Evolutionary conservation across 805 yeast genomes (phyloP), one percentile per base, ranked within the genome.

Genomic region (Ascoidea asiatica): DNA sequence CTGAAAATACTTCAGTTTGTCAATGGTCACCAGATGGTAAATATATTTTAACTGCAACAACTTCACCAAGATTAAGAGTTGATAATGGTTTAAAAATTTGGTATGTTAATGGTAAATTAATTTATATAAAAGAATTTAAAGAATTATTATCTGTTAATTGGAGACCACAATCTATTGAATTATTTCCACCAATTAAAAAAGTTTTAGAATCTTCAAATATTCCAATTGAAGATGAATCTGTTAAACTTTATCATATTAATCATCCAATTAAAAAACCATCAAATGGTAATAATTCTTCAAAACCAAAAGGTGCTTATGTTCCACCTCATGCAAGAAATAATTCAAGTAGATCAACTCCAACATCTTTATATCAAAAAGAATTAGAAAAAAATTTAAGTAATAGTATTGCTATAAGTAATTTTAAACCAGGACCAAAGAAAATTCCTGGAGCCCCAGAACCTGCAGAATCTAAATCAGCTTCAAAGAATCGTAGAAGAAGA

Each of bases 21-120:
- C 86, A 85, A 61, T 92, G 98, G 98, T 80, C 94, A 2, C 99
- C 99, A 7, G 95, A 92, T 64, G 97, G 98, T 37, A 79, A 92
- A 56, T 88, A 73, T 58, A 78, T 92, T 46, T 66, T 92, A 61
- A 90, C 97, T 15, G 97, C 98, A 18, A 94, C 97, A 4, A 92
- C 97, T 0, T 79, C 96, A 19, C 99, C 99, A 51, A 75, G 99
- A 55, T 74, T 92, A 54, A 79, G 98, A 57, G 99, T 92, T 38
- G 99, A 94, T 64, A 92, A 92, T 61, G 90, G 97, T 48, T 79
- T 82, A 54, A 85, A 86, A 63, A 71, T 92, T 55, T 92, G 97
- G 96, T 94, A 92, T 62, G 87, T 79, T 45, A 70, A 79, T 48
- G 98, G 98, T 42, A 75, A 79, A 53, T 72, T 92, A 51, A 71